Evolutionary conservation across 208 protist species (phyloP), one percentile per base, ranked within the genome.

Genomic region (Acanthamoeba castellanii): DNA sequence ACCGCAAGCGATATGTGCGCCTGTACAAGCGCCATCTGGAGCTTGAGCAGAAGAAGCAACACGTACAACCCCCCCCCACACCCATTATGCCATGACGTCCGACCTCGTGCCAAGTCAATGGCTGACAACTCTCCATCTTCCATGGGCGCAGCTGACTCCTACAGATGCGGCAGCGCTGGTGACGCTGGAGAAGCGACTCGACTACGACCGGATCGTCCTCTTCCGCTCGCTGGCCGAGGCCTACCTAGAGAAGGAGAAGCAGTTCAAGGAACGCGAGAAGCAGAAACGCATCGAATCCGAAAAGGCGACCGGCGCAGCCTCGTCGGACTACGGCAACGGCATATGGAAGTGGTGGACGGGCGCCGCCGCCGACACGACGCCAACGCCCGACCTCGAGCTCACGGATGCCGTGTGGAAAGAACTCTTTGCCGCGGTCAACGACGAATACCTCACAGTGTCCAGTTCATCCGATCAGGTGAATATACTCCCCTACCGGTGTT

Each of bases 151-250:
- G 78, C 30, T 85, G 22, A 50, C 27, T 11, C 47, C 78, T 34
- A 59, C 37, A 14, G 78, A 85, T 27, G 78, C 37, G 25, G 78
- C 37, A 59, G 78, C 37, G 18, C 78, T 85, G 45, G 78, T 20
- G 6, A 32, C 37, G 25, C 70, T 94, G 52, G 91, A 94, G 72
- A 34, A 59, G 59, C 47, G 72, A 16, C 91, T 94, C 13, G 52
- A 84, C 30, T 94, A 94, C 81, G 91, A 94, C 4, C 66, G 52
- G n/a, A 47, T 94, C 25, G 45, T 84, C 18, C 91, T 94, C 8
- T 94, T 85, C 74, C 91, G 91, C 20, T 94, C 91, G 25, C 72
- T 94, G 66, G 91, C 91, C 16, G 52, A 94, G 30, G 91, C 91
- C 34, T 94, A 59, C 50, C 72, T 64, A 32, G 52, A 94, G 70